Evolutionary conservation across 2,329 filamentous ascomycete genomes (phyloP), one percentile per base, ranked within the genome.

Genomic region (Simplicillium sp.): DNA sequence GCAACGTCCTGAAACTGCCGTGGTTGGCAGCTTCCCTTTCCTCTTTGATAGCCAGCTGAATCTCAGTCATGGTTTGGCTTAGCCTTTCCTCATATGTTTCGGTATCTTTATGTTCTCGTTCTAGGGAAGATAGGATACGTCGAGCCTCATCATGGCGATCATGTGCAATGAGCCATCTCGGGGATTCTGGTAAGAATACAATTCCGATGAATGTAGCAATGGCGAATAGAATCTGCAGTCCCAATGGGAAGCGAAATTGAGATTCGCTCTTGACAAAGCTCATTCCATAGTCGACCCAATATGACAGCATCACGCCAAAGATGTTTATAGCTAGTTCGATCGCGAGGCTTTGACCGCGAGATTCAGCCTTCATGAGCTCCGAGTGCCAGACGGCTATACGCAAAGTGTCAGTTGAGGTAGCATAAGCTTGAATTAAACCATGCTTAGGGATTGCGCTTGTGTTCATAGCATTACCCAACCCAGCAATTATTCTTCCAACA

Each of bases 401-500:
- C 7, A 16, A 14, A 15, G 18, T 2, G 12, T 4, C n/a, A 13
- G 34, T 18, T n/a, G n/a, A 11, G 13, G 3, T 0, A 16, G 2
- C 7, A 1, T 4, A 9, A 9, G n/a, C 16, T 29, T 15, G 8
- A 11, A 25, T 12, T 11, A 8, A 20, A n/a, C 46, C 5, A 6
- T 25, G 9, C 46, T 61, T 46, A 49, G 60, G 60, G n/a, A 62
- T 62, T 1, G 70, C 72, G 31, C 68, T 65, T 2, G 70, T 71
- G 38, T 72, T 73, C 54, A 67, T 54, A 5, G 65, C 64, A 35
- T 61, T 68, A 2, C 68, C 68, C 3, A 70, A 38, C 2, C 68
- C 68, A 6, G 61, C 62, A 15, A 71, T 58, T 15, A 70, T 57
- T 2, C 68, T 57, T 0, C 64, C 66, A 11, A 66, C 61, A 38